A percentile compares a stretch with the other conserved stretches of the same genome.
These are phyloP conservation scores for Rubia balearica DNA, from an alignment of 305 asterid species.

Conservation along the genomic window DNA sequence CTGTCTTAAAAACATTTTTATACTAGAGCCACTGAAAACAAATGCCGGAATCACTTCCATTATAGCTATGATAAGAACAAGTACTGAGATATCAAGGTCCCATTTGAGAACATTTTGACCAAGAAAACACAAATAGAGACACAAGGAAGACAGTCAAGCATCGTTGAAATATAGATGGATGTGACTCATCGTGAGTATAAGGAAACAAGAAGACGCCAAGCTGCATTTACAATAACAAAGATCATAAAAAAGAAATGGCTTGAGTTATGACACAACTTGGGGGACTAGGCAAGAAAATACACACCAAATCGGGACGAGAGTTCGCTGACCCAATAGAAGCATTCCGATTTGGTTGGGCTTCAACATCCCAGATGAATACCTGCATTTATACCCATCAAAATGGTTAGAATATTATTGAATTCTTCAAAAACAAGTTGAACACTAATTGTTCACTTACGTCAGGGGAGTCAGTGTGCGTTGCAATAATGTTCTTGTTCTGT, in stretches of 20 bases:
- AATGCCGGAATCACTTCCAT: background rate
- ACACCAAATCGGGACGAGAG: slow-evolving; percentile 90
- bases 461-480: slow-evolving; percentile 95
- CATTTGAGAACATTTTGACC: no score
- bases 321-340: slow-evolving; percentile 79
- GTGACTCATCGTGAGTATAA: no score
- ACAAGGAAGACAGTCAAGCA: background rate
- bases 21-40: background rate
- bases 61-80: background rate
- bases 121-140: no score
- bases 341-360: slow-evolving; percentile 87
- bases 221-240: slow-evolving; percentile 1
- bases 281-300: slow-evolving; percentile 15
- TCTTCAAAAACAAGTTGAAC: slow-evolving; percentile 1
- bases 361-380: slow-evolving; percentile 98
- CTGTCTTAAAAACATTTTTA: background rate
- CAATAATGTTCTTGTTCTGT: slow-evolving; percentile 82
- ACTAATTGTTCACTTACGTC: slow-evolving; percentile 51
- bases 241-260: background rate
- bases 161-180: background rate
- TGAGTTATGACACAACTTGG: background rate
- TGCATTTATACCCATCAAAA: slow-evolving; percentile 21
- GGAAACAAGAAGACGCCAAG: background rate
- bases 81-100: background rate
- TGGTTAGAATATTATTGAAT: background rate